Conservation (phyloP, 805 yeast genomes). For the Kluyveromyces dobzhanskii region DNA sequence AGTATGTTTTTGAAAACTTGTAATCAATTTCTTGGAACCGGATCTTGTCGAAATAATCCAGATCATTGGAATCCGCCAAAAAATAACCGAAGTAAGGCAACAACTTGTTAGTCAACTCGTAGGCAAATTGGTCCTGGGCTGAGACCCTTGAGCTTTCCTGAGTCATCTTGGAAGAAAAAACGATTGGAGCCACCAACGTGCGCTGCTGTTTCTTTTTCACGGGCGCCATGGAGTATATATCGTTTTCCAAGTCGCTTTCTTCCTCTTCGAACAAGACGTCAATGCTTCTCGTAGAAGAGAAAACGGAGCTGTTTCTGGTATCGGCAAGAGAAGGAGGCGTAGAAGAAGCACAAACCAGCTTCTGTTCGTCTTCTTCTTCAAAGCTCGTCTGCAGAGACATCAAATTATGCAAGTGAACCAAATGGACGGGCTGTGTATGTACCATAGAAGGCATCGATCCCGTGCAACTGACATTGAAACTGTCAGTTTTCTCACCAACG, state of each 20-base stretch:
- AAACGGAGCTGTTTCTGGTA: conserved; percentile 3
- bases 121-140: conserved; percentile 10
- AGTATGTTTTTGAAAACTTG: conserved; percentile 26
- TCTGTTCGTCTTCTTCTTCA: background rate
- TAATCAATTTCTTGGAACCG: conserved; percentile 28
- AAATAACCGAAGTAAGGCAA: conserved; percentile 19
- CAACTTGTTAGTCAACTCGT: conserved; percentile 13
- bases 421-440: conserved; percentile 22
- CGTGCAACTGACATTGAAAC: no score
- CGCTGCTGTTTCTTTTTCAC: background rate
- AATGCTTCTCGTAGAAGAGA: conserved; percentile 1
- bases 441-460: conserved; percentile 9
- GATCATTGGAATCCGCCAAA: conserved; percentile 14
- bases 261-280: conserved; percentile 1
- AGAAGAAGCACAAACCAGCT: background rate
- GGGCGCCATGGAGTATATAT: background rate
- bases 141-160: background rate
- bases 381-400: background rate
- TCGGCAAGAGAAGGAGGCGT: background rate
- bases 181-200: background rate
- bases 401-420: conserved; percentile 10
- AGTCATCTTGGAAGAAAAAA: background rate
- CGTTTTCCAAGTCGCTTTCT: background rate
- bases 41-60: conserved; percentile 26
- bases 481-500: background rate